phyloP scores from a whole-genome alignment of 225 moss, liverwort and hornwort genomes.

The Polytrichum formosum region DNA sequence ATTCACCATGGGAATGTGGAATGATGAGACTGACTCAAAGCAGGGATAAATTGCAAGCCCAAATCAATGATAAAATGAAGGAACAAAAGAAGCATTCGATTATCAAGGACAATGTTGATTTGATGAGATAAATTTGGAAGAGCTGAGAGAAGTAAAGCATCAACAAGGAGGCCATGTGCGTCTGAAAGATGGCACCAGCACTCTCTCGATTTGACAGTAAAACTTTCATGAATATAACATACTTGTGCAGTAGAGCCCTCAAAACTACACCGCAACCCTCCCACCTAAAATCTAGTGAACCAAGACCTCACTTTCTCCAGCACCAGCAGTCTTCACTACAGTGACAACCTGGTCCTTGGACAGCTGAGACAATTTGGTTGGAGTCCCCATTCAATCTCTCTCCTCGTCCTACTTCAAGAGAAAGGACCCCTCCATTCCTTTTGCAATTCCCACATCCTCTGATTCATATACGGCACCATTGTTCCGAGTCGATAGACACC shows the following conservation, averaged over 20 bases:
- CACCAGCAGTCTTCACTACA: conserved; percentile 1
- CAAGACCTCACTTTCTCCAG: not conserved
- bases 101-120: not conserved
- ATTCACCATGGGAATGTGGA: not conserved
- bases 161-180: conserved; percentile 11
- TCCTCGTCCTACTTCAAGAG: conserved; percentile 3
- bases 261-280: conserved; percentile 21
- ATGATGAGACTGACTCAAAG: too few relatives aligned
- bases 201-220: conserved; percentile 23
- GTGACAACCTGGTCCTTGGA: conserved; percentile 6
- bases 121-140: not conserved
- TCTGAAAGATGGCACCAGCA: conserved; percentile 12
- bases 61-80: not conserved
- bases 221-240: conserved; percentile 30
- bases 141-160: conserved; percentile 1
- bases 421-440: not conserved
- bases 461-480: conserved; percentile 2
- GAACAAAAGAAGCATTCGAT: not conserved
- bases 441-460: not conserved
- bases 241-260: conserved; percentile 9
- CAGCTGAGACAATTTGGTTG: not conserved
- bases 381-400: conserved; percentile 4
- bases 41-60: too few relatives aligned
- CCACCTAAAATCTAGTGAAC: conserved; percentile 4
- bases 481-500: conserved; percentile 37